A percentile compares a stretch with the other conserved stretches of the same genome.
Conservation (phyloP, 768 basidiomycete species). For the Kwoniella botswanensis region DNA sequence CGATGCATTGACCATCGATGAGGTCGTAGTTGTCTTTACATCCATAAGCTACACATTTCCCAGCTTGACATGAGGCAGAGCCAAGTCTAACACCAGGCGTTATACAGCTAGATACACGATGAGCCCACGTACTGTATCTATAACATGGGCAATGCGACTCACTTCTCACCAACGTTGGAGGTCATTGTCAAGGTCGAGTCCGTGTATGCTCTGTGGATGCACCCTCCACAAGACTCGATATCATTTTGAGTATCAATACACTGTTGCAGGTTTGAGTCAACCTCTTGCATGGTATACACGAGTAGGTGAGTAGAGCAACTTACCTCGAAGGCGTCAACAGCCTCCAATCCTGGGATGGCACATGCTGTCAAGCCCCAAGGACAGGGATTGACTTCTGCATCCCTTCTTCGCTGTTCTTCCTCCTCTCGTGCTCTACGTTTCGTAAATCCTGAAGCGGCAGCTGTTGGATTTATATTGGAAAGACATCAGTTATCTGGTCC, state of each 20-base stretch:
- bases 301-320: not conserved
- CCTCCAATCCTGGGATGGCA: not conserved
- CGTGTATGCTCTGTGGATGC: not conserved
- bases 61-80: not conserved
- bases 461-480: too few relatives aligned
- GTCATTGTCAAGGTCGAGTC: too few relatives aligned
- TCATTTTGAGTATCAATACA: slow-evolving; percentile 6
- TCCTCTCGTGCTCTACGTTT: not conserved
- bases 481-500: too few relatives aligned
- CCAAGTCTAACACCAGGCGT: not conserved
- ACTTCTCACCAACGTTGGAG: not conserved
- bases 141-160: too few relatives aligned
- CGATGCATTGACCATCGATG: too few relatives aligned
- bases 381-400: not conserved
- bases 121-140: too few relatives aligned
- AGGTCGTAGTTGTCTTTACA: too few relatives aligned
- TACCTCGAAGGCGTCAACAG: not conserved
- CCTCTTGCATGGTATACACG: too few relatives aligned
- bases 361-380: not conserved
- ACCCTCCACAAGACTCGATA: slow-evolving; percentile 6
- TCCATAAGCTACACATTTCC: not conserved
- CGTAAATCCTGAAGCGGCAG: not conserved
- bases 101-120: not conserved
- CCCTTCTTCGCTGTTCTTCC: not conserved
- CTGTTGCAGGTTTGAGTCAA: not conserved